Base-by-base conservation (phyloP, 2,329 filamentous ascomycete genomes). In the Orbilia blumenaviensis region DNA sequence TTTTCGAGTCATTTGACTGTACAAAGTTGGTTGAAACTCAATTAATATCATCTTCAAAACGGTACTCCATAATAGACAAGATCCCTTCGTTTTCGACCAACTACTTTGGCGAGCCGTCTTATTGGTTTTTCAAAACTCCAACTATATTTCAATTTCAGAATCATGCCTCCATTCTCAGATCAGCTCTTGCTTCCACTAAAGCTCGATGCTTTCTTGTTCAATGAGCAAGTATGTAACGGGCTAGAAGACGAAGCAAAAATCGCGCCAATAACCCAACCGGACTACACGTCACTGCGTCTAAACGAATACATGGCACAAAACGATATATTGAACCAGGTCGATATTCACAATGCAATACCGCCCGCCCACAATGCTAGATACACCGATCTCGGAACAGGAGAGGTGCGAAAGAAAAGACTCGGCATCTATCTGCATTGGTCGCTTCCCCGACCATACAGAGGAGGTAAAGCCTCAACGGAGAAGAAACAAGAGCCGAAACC, bases 361-460 rank as follows among this genome's bases (percentile, higher is more conserved):
- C 5, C 21, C 2, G 16, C 12, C 3, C 2, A 18, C 2, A 46
- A 46, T 25, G 6, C 42, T 3, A 81, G 84, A 3, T 32, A 84
- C 44, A 82, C 79, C 0, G 82, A 85, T 73, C 75, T 85, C 0
- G 84, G 82, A 4, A 77, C 78, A 0, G 50, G 42, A 1, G 29
- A 18, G 18, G 52, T 25, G 25, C 79, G 80, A 27, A 74, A 46
- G 1, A 78, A 82, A 68, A 81, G 84, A 0, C 74, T 81, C 1
- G 84, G 84, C 0, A 83, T 84, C 6, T 84, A 85, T 54, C 38
- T 86, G 0, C 83, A 84, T 66, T 85, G 84, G 84, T 82, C 67
- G 0, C 62, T 86, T 0, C 84, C 84, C 0, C 81, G 9, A 32
- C 10, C 10, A 4, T 32, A 32, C 29, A 4, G 29, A 32, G 9